Percentiles rank a stretch among this genome's conserved stretches.
These are phyloP conservation scores for Pichia deserticola DNA, from an alignment of 805 yeast genomes.

Conservation along the genomic window DNA sequence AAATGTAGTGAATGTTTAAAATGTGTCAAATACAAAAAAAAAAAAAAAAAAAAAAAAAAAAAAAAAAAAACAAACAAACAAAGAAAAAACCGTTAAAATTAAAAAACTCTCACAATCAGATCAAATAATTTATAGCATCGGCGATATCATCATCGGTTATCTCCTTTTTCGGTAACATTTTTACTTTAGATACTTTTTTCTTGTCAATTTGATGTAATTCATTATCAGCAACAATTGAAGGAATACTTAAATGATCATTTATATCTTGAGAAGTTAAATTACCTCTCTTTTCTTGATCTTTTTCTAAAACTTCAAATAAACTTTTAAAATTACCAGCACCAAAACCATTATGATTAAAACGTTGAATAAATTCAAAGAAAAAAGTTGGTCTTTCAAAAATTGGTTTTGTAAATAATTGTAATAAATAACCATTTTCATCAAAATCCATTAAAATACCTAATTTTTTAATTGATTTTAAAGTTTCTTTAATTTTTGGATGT, in stretches of 20 bases:
- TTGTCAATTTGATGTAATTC: slow-evolving; percentile 28
- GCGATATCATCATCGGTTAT: too few species aligned
- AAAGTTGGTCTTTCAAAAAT: slow-evolving; percentile 73
- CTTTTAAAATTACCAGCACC: slow-evolving; percentile 88
- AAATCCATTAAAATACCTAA: slow-evolving; percentile 66
- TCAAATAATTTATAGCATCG: too few species aligned
- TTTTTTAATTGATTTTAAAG: slow-evolving; percentile 40
- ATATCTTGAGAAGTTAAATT: slow-evolving; percentile 34
- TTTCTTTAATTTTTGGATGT: slow-evolving; percentile 45
- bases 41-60: too few species aligned
- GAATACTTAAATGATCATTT: not conserved
- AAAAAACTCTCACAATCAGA: too few species aligned
- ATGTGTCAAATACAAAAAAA: too few species aligned
- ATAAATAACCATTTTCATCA: slow-evolving; percentile 66
- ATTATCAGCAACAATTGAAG: slow-evolving; percentile 23
- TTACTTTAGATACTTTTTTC: too few species aligned
- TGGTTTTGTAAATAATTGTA: slow-evolving; percentile 77
- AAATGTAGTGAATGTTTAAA: too few species aligned
- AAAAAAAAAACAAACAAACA: too few species aligned
- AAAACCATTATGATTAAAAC: slow-evolving; percentile 75
- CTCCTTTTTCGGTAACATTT: too few species aligned
- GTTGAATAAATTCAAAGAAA: slow-evolving; percentile 74
- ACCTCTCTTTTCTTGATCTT: slow-evolving; percentile 67
- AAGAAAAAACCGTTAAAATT: too few species aligned
- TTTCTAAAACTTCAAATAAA: slow-evolving; percentile 70